Evolutionary conservation across 345 rosid species (phyloP).

Genomic region (Populus ilicifolia): DNA sequence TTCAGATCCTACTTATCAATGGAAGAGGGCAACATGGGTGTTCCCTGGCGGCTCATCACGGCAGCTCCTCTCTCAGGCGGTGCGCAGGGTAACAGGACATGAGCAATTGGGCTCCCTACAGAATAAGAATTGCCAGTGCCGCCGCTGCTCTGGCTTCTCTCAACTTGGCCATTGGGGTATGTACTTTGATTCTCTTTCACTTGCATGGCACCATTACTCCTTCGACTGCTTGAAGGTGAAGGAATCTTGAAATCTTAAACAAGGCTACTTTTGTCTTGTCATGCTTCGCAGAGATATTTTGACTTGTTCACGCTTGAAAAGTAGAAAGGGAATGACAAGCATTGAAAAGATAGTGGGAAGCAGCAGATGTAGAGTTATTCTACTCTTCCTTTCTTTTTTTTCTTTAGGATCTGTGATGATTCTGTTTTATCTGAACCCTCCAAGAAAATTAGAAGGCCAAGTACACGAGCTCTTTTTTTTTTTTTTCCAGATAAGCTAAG

Average conservation of each 20-base stretch:
- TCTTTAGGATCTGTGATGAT: too few relatives aligned
- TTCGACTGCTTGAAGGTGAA: not conserved
- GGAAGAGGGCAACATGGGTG: conserved; percentile 86
- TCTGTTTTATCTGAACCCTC: too few relatives aligned
- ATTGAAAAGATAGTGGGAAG: too few relatives aligned
- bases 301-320: too few relatives aligned
- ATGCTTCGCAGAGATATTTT: too few relatives aligned
- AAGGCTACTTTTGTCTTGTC: not conserved
- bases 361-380: too few relatives aligned
- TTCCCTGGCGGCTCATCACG: conserved; percentile 49
- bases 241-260: not conserved
- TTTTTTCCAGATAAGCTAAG: too few relatives aligned
- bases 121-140: conserved; percentile 68
- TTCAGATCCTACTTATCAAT: conserved; percentile 45
- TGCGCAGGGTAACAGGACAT: conserved; percentile 47
- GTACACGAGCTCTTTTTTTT: too few relatives aligned
- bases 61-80: conserved; percentile 13
- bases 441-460: too few relatives aligned
- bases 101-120: conserved; percentile 68
- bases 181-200: not conserved
- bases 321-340: too few relatives aligned
- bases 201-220: too few relatives aligned
- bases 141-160: conserved; percentile 63
- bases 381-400: too few relatives aligned
- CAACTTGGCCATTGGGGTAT: conserved; percentile 63